phyloP scores from a whole-genome alignment of 352 stramenopile genomes.

The Paralagenidium karlingii region DNA sequence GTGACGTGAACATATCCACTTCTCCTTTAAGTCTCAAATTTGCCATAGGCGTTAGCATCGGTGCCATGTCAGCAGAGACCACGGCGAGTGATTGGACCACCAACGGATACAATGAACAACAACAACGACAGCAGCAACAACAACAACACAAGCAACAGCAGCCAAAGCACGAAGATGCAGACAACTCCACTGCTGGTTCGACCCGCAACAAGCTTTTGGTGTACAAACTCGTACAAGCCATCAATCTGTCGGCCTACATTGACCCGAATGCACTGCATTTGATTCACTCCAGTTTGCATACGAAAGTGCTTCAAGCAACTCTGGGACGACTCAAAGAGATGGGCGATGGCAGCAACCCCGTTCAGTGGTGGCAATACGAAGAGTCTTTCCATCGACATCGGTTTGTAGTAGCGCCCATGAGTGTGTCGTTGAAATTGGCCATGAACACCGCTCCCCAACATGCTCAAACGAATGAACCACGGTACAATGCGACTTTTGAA shows the following conservation, averaged over 20 bases:
- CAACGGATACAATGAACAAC: slow-evolving; percentile 11
- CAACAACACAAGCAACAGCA: too few relatives aligned
- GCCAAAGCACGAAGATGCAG: too few relatives aligned
- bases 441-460: slow-evolving; percentile 78
- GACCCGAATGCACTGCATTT: slow-evolving; percentile 77
- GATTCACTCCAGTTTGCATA: slow-evolving; percentile 74
- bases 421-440: slow-evolving; percentile 73
- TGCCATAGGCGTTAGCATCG: slow-evolving; percentile 62
- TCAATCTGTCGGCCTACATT: slow-evolving; percentile 81
- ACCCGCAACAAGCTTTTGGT: slow-evolving; percentile 48
- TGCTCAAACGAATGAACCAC: slow-evolving; percentile 51
- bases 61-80: slow-evolving; percentile 73
- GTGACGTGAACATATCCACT: neutral
- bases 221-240: slow-evolving; percentile 79
- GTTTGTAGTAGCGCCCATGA: slow-evolving; percentile 75
- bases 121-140: too few relatives aligned
- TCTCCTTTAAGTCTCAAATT: slow-evolving; percentile 36
- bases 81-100: slow-evolving; percentile 78
- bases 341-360: slow-evolving; percentile 10
- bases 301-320: slow-evolving; percentile 61
- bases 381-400: slow-evolving; percentile 58
- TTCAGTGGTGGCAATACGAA: slow-evolving; percentile 58
- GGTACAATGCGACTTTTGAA: slow-evolving; percentile 69
- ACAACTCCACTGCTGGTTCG: too few relatives aligned
- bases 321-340: slow-evolving; percentile 73